Conservation (phyloP, 2,329 filamentous ascomycete genomes). For the Neopestalotiopsis clavispora region DNA sequence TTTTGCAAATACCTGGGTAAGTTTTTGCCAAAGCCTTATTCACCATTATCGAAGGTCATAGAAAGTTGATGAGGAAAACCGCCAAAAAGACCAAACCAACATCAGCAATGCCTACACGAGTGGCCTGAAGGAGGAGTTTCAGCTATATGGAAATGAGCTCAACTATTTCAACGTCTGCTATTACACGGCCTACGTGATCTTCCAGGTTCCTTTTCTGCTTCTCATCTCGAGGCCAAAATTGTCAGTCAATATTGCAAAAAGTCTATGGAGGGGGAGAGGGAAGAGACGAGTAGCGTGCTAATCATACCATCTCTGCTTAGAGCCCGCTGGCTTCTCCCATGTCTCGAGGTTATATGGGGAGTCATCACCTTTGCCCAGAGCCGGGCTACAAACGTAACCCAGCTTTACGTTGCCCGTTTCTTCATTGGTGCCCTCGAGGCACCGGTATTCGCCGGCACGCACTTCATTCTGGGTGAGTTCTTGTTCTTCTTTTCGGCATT, state of each 20-base stretch:
- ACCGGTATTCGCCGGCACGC: conserved; percentile 37
- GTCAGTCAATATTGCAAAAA: conserved; percentile 20
- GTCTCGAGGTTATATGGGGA: conserved; percentile 37
- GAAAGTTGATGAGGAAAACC: background rate
- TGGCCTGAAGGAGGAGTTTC: conserved; percentile 44
- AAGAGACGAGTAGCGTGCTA: background rate
- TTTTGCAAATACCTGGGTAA: conserved; percentile 39
- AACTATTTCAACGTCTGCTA: conserved; percentile 47
- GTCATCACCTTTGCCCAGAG: conserved; percentile 36
- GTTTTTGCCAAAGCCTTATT: background rate
- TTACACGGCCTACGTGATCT: conserved; percentile 43
- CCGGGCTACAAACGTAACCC: conserved; percentile 33
- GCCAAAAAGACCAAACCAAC: conserved; percentile 34
- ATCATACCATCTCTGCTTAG: conserved; percentile 13
- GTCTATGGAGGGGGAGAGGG: too few relatives aligned
- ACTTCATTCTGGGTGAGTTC: conserved; percentile 34
- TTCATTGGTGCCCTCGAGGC: conserved; percentile 39
- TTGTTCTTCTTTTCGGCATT: background rate
- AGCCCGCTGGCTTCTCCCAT: conserved; percentile 36
- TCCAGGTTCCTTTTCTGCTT: conserved; percentile 38
- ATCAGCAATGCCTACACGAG: conserved; percentile 43
- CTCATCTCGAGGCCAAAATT: conserved; percentile 36
- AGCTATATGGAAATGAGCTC: conserved; percentile 43
- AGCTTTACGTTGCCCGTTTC: conserved; percentile 37
- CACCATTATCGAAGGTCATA: too few relatives aligned